Percentiles rank a stretch among this genome's conserved stretches.
Evolutionary conservation across 371 early-diverging fungal genomes (phyloP).

Genomic region (Mortierella sp.): DNA sequence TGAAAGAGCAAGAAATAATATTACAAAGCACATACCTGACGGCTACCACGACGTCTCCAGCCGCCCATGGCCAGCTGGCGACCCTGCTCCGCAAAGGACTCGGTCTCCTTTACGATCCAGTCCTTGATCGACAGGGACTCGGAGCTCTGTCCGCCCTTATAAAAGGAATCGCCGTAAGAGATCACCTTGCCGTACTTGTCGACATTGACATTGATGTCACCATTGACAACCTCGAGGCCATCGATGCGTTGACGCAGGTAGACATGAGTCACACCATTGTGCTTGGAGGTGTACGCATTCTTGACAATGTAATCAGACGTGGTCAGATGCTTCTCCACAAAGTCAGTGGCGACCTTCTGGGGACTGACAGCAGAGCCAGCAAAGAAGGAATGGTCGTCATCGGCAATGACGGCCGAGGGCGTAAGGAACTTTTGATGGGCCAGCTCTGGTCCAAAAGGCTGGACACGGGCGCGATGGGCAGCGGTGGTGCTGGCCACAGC

Average conservation of each 20-base stretch:
- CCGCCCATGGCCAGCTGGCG: slow-evolving; percentile 46
- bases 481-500: slow-evolving; percentile 31
- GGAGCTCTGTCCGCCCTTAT: slow-evolving; percentile 37
- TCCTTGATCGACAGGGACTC: slow-evolving; percentile 26
- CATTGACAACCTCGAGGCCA: slow-evolving; percentile 85
- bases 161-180: slow-evolving; percentile 81
- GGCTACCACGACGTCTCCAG: slow-evolving; percentile 19
- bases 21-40: slow-evolving; percentile 6
- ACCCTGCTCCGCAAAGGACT: slow-evolving; percentile 23
- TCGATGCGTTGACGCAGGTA: slow-evolving; percentile 79
- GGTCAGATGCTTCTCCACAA: slow-evolving; percentile 58
- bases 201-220: slow-evolving; percentile 85
- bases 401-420: slow-evolving; percentile 6
- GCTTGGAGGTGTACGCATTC: slow-evolving; percentile 73
- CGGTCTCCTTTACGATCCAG: slow-evolving; percentile 38
- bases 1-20: not conserved
- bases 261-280: slow-evolving; percentile 85
- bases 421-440: slow-evolving; percentile 41
- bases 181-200: slow-evolving; percentile 76
- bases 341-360: slow-evolving; percentile 58
- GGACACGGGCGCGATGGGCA: slow-evolving; percentile 49
- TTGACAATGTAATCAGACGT: slow-evolving; percentile 63
- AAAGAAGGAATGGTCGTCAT: slow-evolving; percentile 18
- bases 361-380: slow-evolving; percentile 42
- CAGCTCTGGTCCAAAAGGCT: slow-evolving; percentile 56